Conservation (phyloP, 2,329 filamentous ascomycete species). For the Ascosphaera pollenicola region DNA sequence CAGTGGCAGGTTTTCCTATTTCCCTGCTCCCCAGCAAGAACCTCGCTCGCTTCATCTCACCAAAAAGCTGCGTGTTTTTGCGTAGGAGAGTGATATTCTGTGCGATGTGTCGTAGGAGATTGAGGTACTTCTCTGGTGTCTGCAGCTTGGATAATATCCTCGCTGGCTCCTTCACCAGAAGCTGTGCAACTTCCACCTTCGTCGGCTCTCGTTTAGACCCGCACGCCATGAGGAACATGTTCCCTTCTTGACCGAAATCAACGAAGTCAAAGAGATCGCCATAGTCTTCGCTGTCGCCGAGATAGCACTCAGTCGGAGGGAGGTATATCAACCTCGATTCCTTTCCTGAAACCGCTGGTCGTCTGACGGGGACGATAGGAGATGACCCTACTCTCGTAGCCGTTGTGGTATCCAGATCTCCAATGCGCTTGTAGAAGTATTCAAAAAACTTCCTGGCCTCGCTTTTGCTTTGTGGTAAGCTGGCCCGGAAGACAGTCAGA, state of each 20-base stretch:
- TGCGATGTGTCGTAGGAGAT: conserved; percentile 58
- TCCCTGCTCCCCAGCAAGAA: conserved; percentile 76
- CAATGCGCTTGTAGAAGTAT: conserved; percentile 60
- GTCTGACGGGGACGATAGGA: conserved; percentile 46
- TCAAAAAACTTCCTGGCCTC: conserved; percentile 54
- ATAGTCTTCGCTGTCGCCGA: conserved; percentile 52
- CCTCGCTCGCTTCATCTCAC: conserved; percentile 48
- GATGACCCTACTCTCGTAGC: conserved; percentile 39
- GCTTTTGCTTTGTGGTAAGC: conserved; percentile 43
- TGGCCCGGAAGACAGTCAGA: conserved; percentile 46
- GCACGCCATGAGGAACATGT: conserved; percentile 68
- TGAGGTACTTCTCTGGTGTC: conserved; percentile 66
- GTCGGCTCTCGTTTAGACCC: conserved; percentile 85
- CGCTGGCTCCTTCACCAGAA: conserved; percentile 66
- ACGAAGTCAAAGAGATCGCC: conserved; percentile 93
- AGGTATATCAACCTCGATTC: conserved; percentile 30
- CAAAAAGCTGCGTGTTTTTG: conserved; percentile 57
- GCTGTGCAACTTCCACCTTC: conserved; percentile 59
- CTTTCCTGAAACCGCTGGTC: conserved; percentile 11
- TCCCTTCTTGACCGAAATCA: conserved; percentile 72
- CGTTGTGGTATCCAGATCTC: conserved; percentile 44
- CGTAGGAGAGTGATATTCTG: conserved; percentile 48
- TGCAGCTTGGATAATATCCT: conserved; percentile 61
- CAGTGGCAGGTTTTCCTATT: conserved; percentile 11
- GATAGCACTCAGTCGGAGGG: conserved; percentile 56